phyloP scores from a whole-genome alignment of 192 early-diverging fungal genomes.

The Kickxella alabastrina region DNA sequence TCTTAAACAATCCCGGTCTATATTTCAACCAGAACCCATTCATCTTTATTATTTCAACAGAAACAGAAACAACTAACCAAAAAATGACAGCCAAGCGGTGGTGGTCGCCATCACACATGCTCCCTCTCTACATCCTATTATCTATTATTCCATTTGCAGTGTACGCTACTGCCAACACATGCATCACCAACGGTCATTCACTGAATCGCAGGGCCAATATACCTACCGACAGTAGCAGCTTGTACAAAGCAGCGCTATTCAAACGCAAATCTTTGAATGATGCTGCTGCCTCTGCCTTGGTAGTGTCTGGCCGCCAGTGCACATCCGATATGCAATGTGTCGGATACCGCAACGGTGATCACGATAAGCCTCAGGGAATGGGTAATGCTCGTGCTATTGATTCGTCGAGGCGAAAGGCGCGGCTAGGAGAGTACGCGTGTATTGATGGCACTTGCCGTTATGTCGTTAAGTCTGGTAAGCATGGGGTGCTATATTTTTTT shows the following conservation, averaged over 20 bases:
- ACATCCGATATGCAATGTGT: constrained; percentile 43
- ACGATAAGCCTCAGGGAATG: neutral
- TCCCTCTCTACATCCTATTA: neutral
- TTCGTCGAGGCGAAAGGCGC: constrained; percentile 6
- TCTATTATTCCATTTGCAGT: neutral
- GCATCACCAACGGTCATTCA: neutral
- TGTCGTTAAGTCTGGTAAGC: constrained; percentile 55
- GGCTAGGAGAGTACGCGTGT: constrained; percentile 58
- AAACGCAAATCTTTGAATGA: neutral
- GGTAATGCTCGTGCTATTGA: constrained; percentile 1
- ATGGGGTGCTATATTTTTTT: neutral
- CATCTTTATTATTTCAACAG: too few relatives aligned
- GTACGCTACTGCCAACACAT: neutral
- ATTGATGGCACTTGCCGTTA: constrained; percentile 55
- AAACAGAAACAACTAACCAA: too few relatives aligned
- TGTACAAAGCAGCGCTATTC: neutral
- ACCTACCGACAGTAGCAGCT: neutral
- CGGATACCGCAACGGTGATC: constrained; percentile 20
- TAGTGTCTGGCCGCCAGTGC: constrained; percentile 14
- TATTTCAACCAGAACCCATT: too few relatives aligned
- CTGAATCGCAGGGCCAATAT: neutral
- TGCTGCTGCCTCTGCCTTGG: neutral
- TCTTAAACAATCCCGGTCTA: too few relatives aligned
- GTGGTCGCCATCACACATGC: too few relatives aligned
- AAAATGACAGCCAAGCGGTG: too few relatives aligned